These are phyloP conservation scores for Begonia fuchsioides DNA, from an alignment of 306 rosid species.

Conservation along the genomic window DNA sequence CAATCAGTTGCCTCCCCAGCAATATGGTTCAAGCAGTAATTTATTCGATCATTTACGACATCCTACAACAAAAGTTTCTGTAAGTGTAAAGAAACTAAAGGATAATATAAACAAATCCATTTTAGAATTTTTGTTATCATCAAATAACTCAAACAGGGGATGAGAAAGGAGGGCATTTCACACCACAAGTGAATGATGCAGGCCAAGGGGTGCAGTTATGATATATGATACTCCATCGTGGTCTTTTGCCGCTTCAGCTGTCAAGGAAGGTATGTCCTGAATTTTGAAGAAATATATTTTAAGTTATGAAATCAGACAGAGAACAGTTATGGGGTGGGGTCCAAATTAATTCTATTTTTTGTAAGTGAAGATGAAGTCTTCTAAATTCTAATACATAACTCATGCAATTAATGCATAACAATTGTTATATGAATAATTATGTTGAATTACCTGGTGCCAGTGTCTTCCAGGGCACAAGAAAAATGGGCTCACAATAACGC, in stretches of 20 bases:
- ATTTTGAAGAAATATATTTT: background rate
- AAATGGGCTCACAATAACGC: conserved; percentile 63
- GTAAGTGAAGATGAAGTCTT: too few species aligned
- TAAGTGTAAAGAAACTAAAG: background rate
- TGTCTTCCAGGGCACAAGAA: conserved; percentile 88
- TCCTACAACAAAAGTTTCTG: conserved; percentile 33
- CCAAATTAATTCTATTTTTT: too few species aligned
- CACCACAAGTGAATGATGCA: conserved; percentile 77
- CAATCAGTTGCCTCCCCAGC: conserved; percentile 71
- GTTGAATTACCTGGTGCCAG: conserved; percentile 57
- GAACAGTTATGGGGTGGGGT: too few species aligned
- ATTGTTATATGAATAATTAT: conserved; percentile 1
- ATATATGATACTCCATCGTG: conserved; percentile 59
- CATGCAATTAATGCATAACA: background rate
- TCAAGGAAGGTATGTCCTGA: conserved; percentile 85
- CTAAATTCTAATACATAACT: too few species aligned
- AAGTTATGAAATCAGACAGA: background rate
- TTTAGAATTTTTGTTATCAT: too few species aligned
- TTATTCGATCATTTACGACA: conserved; percentile 73
- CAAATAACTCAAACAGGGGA: too few species aligned
- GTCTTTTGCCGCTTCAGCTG: conserved; percentile 77
- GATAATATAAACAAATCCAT: too few species aligned
- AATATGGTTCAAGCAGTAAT: conserved; percentile 58
- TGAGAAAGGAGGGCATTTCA: conserved; percentile 7
- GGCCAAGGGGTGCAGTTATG: conserved; percentile 82